Conservation (phyloP, 2,329 filamentous ascomycete genomes). For the Clarireedia homoeocarpa region DNA sequence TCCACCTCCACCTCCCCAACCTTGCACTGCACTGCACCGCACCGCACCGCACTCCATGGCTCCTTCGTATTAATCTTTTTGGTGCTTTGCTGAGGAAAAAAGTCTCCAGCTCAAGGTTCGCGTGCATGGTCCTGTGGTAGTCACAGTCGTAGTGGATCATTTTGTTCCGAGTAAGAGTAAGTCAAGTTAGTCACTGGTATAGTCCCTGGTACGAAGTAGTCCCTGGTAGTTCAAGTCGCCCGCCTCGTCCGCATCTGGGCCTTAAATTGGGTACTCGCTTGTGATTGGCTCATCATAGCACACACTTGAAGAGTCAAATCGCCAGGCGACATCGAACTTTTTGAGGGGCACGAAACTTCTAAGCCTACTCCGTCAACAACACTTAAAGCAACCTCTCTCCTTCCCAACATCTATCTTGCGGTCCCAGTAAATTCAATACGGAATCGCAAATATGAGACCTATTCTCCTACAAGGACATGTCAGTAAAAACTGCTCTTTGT, state of each 20-base stretch:
- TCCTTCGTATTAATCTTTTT: too few relatives aligned
- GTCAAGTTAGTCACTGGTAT: too few relatives aligned
- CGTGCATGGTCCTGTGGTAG: too few relatives aligned
- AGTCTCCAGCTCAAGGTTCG: too few relatives aligned
- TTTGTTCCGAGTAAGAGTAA: too few relatives aligned
- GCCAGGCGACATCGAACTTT: conserved; percentile 12
- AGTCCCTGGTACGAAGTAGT: too few relatives aligned
- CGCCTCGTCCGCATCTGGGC: neutral
- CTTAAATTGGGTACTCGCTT: neutral
- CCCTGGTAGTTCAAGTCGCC: neutral
- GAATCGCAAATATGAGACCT: conserved; percentile 72
- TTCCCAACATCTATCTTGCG: neutral
- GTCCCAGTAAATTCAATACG: conserved; percentile 2
- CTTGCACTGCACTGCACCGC: too few relatives aligned
- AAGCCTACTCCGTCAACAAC: neutral
- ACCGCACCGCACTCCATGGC: too few relatives aligned
- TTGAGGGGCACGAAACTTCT: conserved; percentile 9
- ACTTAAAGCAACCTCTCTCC: neutral
- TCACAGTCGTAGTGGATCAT: too few relatives aligned
- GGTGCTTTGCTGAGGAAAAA: too few relatives aligned
- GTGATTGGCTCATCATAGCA: conserved; percentile 8
- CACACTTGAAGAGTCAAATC: conserved; percentile 10
- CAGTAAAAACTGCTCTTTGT: conserved; percentile 27
- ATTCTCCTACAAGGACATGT: conserved; percentile 92
- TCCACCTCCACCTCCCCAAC: too few relatives aligned